phyloP scores from a whole-genome alignment of 192 early-diverging fungal genomes.

The Jimgerdemannia lactiflua region DNA sequence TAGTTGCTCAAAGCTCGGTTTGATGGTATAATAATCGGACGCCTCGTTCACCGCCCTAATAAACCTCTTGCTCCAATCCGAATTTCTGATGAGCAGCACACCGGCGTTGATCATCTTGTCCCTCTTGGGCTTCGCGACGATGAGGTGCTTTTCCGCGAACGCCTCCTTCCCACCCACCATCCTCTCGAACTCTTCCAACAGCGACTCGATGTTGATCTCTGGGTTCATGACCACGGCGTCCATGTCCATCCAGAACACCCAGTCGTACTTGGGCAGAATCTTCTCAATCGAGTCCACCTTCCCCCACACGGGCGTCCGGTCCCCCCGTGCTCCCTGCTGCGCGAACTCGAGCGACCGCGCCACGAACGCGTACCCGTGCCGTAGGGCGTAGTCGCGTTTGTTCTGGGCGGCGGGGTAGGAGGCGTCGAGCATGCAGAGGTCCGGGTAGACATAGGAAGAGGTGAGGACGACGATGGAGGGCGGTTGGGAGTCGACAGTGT shows the following conservation, averaged over 20 bases:
- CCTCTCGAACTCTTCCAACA: conserved; percentile 36
- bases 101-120: conserved; percentile 59
- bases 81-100: conserved; percentile 57
- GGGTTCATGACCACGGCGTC: conserved; percentile 52
- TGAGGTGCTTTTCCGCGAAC: conserved; percentile 40
- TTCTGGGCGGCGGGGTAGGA: conserved; percentile 43
- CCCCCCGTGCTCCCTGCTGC: conserved; percentile 34
- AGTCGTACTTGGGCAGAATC: conserved; percentile 54
- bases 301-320: conserved; percentile 58
- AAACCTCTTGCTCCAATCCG: conserved; percentile 45
- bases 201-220: conserved; percentile 31
- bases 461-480: conserved; percentile 44
- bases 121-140: conserved; percentile 39
- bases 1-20: conserved; percentile 46
- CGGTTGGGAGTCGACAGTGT: background rate
- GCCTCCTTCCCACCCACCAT: conserved; percentile 3
- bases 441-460: conserved; percentile 50
- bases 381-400: conserved; percentile 47
- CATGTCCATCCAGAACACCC: conserved; percentile 65
- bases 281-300: conserved; percentile 56
- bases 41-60: conserved; percentile 39
- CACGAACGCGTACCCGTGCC: conserved; percentile 54
- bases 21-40: conserved; percentile 30
- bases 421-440: conserved; percentile 52
- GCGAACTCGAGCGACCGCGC: conserved; percentile 52